These are phyloP conservation scores for Cardamine chenopodiifolia DNA, from an alignment of 345 rosid species.

Conservation along the genomic window DNA sequence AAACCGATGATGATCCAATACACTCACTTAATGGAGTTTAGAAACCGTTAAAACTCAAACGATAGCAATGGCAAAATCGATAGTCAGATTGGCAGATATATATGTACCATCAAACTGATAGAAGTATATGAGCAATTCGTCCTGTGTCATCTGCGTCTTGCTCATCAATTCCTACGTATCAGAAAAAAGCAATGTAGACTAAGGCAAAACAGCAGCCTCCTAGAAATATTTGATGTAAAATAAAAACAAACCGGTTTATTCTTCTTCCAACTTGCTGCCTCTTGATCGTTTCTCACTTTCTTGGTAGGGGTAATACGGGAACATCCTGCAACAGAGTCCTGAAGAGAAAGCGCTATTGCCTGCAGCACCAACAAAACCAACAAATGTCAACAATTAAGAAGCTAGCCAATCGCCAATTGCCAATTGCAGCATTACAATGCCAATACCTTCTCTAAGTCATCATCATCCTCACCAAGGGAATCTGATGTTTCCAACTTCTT, in stretches of 20 bases:
- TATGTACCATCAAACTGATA: constrained; percentile 77
- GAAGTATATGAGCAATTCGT: constrained; percentile 73
- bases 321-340: constrained; percentile 42
- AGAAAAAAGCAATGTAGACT: constrained; percentile 13
- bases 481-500: constrained; percentile 42
- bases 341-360: constrained; percentile 82
- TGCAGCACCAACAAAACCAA: constrained; percentile 28
- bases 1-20: constrained; percentile 1
- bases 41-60: neutral
- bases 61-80: neutral
- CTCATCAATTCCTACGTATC: constrained; percentile 51
- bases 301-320: constrained; percentile 38
- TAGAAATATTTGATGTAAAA: neutral
- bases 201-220: neutral
- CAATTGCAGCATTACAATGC: neutral
- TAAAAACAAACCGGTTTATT: constrained; percentile 52
- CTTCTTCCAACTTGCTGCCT: constrained; percentile 43
- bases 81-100: neutral
- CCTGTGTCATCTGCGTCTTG: constrained; percentile 78
- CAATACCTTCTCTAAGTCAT: constrained; percentile 57
- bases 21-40: neutral
- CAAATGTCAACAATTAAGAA: neutral
- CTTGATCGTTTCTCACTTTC: constrained; percentile 45
- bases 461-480: constrained; percentile 47
- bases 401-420: neutral